Percentiles rank a stretch among this genome's conserved stretches.
phyloP scores from a whole-genome alignment of 208 protist genomes.

The Trypanosoma melophagium region DNA sequence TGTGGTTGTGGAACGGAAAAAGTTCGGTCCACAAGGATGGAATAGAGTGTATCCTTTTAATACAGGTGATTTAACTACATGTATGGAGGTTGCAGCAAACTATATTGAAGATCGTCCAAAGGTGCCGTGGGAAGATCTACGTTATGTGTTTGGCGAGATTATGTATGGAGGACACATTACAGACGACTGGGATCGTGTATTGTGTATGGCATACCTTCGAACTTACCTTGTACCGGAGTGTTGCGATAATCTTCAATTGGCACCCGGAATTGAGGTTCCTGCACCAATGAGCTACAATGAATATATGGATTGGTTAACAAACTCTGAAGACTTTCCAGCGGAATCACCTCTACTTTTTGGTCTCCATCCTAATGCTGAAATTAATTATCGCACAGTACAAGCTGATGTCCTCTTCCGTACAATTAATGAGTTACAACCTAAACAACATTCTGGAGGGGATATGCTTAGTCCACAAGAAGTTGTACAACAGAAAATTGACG shows the following conservation, averaged over 20 bases:
- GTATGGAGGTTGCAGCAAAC: conserved; percentile 95
- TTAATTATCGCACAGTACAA: conserved; percentile 96
- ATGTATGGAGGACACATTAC: conserved; percentile 99
- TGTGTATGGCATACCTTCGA: conserved; percentile 96
- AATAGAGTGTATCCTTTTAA: conserved; percentile 98
- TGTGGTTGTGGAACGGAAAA: conserved; percentile 97
- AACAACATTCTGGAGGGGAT: conserved; percentile 84
- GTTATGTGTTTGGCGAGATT: conserved; percentile 99
- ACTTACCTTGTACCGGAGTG: conserved; percentile 89
- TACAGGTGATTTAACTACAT: conserved; percentile 96
- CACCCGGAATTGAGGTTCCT: conserved; percentile 90
- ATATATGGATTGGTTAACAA: conserved; percentile 95
- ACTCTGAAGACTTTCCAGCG: conserved; percentile 86
- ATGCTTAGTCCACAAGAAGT: conserved; percentile 89
- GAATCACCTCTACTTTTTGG: conserved; percentile 97
- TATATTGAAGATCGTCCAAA: conserved; percentile 97
- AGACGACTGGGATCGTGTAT: conserved; percentile 97
- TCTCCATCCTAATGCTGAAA: conserved; percentile 99
- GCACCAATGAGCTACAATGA: conserved; percentile 89
- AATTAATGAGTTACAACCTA: conserved; percentile 96
- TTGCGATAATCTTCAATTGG: conserved; percentile 92
- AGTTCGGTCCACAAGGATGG: conserved; percentile 98
- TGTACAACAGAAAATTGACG: conserved; percentile 91
- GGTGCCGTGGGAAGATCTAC: conserved; percentile 98
- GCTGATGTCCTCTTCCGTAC: conserved; percentile 96